A percentile compares a stretch with the other conserved stretches of the same genome.
phyloP scores from a whole-genome alignment of 192 early-diverging fungal genomes.

The Backusella circina region DNA sequence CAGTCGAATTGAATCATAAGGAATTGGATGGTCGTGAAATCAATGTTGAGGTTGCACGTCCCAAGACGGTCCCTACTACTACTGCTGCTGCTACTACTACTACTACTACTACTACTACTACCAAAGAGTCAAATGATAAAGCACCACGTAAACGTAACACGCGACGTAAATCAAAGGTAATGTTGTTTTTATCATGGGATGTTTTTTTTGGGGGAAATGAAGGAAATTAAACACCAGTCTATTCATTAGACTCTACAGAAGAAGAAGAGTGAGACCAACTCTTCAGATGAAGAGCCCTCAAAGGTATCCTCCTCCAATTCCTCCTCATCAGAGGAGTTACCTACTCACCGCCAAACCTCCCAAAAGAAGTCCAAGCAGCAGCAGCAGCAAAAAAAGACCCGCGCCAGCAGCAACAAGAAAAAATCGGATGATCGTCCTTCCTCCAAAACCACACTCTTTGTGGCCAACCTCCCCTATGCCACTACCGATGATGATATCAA shows the following conservation, averaged over 20 bases:
- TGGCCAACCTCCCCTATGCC: conserved; percentile 78
- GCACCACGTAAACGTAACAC: conserved; percentile 14
- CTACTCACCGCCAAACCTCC: neutral
- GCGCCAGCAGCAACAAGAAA: neutral
- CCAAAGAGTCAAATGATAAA: neutral
- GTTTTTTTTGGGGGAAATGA: neutral
- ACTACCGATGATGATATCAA: conserved; percentile 67
- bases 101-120: neutral
- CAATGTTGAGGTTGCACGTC: conserved; percentile 87
- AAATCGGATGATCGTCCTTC: neutral
- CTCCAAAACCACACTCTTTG: conserved; percentile 71
- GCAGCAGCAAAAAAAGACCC: conserved; percentile 21
- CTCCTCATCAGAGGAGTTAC: neutral
- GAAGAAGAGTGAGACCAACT: neutral
- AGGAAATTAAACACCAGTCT: too few relatives aligned
- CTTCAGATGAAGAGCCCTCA: neutral
- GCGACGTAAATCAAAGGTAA: conserved; percentile 30
- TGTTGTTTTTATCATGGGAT: neutral
- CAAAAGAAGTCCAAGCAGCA: conserved; percentile 15
- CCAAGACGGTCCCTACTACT: conserved; percentile 32
- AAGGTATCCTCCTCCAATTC: neutral
- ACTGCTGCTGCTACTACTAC: neutral
- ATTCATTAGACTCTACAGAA: neutral
- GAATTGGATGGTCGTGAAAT: conserved; percentile 85
- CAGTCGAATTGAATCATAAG: conserved; percentile 68